phyloP scores from a whole-genome alignment of 1,284 basidiomycete species.

The Cystobasidium sp. region DNA sequence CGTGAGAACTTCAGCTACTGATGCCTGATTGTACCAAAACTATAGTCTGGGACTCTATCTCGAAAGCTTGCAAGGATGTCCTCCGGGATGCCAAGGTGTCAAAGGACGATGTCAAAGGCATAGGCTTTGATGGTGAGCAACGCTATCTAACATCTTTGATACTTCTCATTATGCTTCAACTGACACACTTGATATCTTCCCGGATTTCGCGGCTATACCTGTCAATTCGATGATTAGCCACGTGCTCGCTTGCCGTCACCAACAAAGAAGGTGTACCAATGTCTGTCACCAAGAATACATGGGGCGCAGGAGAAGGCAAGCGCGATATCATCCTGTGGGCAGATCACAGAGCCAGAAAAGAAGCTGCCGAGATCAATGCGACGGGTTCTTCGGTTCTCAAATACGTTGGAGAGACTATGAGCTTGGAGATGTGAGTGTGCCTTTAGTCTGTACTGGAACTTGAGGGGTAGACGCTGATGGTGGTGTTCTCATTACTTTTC shows the following conservation, averaged over 20 bases:
- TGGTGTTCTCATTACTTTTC: not conserved
- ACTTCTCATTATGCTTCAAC: not conserved
- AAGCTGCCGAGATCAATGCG: slow-evolving; percentile 86
- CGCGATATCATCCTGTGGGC: slow-evolving; percentile 76
- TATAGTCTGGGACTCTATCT: slow-evolving; percentile 76
- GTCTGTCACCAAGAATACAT: slow-evolving; percentile 75
- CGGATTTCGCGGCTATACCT: not conserved
- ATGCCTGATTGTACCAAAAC: not conserved
- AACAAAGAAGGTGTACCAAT: slow-evolving; percentile 74
- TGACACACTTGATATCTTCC: too few relatives aligned
- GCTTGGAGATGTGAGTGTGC: slow-evolving; percentile 54
- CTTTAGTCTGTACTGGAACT: not conserved
- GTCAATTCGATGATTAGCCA: slow-evolving; percentile 66
- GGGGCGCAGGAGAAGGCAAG: slow-evolving; percentile 66
- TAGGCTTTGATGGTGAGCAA: slow-evolving; percentile 90
- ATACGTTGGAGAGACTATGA: slow-evolving; percentile 96
- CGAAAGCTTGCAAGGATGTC: slow-evolving; percentile 70
- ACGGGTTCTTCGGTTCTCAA: slow-evolving; percentile 84
- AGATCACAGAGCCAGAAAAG: slow-evolving; percentile 89
- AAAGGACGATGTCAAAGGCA: slow-evolving; percentile 74
- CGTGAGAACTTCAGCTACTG: not conserved
- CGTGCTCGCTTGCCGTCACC: slow-evolving; percentile 90
- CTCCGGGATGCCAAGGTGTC: slow-evolving; percentile 68
- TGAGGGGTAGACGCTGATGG: not conserved
- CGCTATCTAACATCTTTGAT: slow-evolving; percentile 59